Evolutionary conservation across 2,329 filamentous ascomycete species (phyloP).

Genomic region (Colletotrichum cuscutae): DNA sequence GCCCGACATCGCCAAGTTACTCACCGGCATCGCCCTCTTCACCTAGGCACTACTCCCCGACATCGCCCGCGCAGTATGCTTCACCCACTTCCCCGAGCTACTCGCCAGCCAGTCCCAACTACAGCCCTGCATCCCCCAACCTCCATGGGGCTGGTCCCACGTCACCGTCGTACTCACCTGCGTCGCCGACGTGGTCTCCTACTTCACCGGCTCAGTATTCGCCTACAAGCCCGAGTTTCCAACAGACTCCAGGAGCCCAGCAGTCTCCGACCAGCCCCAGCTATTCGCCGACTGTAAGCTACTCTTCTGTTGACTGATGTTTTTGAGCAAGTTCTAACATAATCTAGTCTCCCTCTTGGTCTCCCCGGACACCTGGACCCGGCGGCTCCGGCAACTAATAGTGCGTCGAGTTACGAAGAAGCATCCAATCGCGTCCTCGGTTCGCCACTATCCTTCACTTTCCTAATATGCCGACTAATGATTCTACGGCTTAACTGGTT

Average conservation of each 20-base stretch:
- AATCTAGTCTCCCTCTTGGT: conserved; percentile 57
- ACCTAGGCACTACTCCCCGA: conserved; percentile 70
- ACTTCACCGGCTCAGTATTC: conserved; percentile 75
- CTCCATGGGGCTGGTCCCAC: conserved; percentile 56
- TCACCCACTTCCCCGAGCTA: conserved; percentile 81
- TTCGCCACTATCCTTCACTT: conserved; percentile 30
- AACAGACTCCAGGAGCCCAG: conserved; percentile 62
- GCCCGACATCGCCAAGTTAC: conserved; percentile 73
- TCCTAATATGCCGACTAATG: conserved; percentile 51
- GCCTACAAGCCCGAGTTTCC: conserved; percentile 71
- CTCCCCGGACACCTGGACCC: conserved; percentile 57
- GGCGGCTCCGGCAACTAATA: conserved; percentile 55
- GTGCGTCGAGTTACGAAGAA: conserved; percentile 31
- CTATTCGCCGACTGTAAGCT: conserved; percentile 73
- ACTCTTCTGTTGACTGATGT: neutral
- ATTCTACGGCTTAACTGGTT: conserved; percentile 40
- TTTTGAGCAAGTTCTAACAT: conserved; percentile 40
- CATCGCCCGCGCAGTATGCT: conserved; percentile 78
- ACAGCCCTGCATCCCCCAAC: conserved; percentile 75
- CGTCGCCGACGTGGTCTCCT: conserved; percentile 82
- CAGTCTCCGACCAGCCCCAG: conserved; percentile 75
- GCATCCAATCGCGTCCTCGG: conserved; percentile 11
- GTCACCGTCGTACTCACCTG: conserved; percentile 73
- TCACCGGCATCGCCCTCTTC: conserved; percentile 70
- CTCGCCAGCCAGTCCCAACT: conserved; percentile 76